A percentile compares a stretch with the other conserved stretches of the same genome.
These are phyloP conservation scores for Friedmanniomyces endolithicus DNA, from an alignment of 495 filamentous ascomycete genomes.

Conservation along the genomic window DNA sequence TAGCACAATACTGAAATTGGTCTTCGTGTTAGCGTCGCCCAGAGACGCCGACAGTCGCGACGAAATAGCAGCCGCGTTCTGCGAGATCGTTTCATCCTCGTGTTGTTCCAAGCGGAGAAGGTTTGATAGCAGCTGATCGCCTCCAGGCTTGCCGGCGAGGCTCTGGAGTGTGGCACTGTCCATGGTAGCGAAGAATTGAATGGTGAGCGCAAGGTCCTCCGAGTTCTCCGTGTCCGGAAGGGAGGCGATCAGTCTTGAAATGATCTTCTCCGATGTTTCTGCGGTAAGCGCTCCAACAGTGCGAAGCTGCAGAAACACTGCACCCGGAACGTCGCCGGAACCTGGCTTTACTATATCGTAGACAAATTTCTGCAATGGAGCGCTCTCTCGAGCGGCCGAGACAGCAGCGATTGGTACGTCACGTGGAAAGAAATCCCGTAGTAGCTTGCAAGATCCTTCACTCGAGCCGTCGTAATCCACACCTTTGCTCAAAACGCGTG, in stretches of 20 bases:
- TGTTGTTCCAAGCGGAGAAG: conserved; percentile 48
- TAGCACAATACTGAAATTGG: conserved; percentile 26
- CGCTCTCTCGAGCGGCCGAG: conserved; percentile 10
- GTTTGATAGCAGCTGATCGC: conserved; percentile 42
- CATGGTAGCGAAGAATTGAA: not conserved
- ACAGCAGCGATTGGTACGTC: conserved; percentile 16
- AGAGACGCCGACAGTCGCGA: conserved; percentile 25
- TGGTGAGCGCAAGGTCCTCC: not conserved
- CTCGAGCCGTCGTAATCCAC: not conserved
- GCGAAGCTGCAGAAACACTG: conserved; percentile 3
- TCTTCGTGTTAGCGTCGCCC: conserved; percentile 29
- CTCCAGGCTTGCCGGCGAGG: conserved; percentile 24
- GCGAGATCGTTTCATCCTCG: conserved; percentile 40
- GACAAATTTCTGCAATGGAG: conserved; percentile 27
- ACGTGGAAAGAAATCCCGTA: conserved; percentile 22
- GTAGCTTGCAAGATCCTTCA: conserved; percentile 1
- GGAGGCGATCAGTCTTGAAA: conserved; percentile 21
- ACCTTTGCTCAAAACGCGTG: not conserved
- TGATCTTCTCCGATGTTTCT: conserved; percentile 19
- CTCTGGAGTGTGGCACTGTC: not conserved
- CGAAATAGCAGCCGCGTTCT: conserved; percentile 36
- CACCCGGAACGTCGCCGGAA: not conserved
- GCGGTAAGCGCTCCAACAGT: conserved; percentile 12
- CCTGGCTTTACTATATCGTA: not conserved
- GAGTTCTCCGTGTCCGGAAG: not conserved